phyloP scores from a whole-genome alignment of 768 basidiomycete species.

The Leccinum variicolor region DNA sequence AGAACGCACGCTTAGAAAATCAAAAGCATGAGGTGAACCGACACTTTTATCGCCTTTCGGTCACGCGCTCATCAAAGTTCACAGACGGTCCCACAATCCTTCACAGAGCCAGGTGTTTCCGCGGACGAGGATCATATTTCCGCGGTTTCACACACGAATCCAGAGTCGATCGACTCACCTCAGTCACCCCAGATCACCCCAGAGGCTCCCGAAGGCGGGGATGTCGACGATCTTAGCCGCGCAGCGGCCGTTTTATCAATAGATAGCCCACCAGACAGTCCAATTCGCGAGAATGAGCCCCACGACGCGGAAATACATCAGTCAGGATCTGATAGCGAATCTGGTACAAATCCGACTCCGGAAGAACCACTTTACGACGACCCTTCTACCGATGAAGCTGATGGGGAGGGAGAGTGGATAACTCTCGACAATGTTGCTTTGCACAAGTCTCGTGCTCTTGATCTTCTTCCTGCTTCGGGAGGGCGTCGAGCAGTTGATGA shows the following conservation, averaged over 20 bases:
- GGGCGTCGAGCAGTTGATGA: conserved; percentile 36
- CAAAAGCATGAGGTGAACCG: conserved; percentile 29
- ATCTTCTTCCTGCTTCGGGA: conserved; percentile 65
- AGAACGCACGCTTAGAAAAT: conserved; percentile 28
- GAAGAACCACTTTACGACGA: conserved; percentile 59
- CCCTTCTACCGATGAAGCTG: conserved; percentile 70
- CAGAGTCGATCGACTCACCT: not conserved
- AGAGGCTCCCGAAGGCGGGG: not conserved
- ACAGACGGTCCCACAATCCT: conserved; percentile 7
- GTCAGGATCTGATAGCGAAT: not conserved
- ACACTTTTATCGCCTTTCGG: conserved; percentile 1
- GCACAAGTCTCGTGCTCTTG: conserved; percentile 85
- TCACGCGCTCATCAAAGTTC: not conserved
- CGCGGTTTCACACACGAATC: not conserved
- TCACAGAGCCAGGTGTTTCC: not conserved
- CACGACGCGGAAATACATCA: conserved; percentile 32
- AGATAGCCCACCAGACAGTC: conserved; percentile 8
- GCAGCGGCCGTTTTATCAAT: conserved; percentile 10
- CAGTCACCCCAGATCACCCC: not conserved
- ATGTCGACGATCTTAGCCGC: conserved; percentile 12
- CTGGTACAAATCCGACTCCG: conserved; percentile 8
- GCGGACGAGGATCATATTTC: conserved; percentile 3
- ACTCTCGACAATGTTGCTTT: conserved; percentile 82
- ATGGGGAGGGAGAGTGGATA: conserved; percentile 95
- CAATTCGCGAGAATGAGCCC: conserved; percentile 27